Evolutionary conservation across 352 stramenopile genomes (phyloP).

Genomic region (Globisporangium echinulatum): DNA sequence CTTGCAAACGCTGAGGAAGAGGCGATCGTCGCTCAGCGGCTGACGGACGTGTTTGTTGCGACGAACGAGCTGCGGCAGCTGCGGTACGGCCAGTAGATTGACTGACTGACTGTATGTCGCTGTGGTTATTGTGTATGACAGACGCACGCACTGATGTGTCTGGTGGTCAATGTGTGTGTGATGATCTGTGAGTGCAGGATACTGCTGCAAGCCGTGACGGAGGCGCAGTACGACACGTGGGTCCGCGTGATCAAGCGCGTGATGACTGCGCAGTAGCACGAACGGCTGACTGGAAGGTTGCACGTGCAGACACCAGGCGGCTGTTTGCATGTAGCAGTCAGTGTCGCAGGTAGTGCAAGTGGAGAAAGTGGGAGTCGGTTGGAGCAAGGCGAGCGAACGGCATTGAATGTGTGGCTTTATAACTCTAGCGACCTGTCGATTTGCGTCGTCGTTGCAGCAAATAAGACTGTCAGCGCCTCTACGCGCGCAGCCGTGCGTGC

Average conservation of each 20-base stretch:
- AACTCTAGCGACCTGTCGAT: too few relatives aligned
- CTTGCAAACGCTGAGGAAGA: constrained; percentile 18
- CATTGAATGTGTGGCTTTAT: too few relatives aligned
- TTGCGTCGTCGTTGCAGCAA: too few relatives aligned
- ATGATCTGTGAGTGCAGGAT: constrained; percentile 16
- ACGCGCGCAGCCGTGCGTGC: too few relatives aligned
- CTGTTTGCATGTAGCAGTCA: too few relatives aligned
- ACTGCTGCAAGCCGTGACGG: constrained; percentile 47
- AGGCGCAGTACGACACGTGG: constrained; percentile 48
- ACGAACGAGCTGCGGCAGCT: constrained; percentile 36
- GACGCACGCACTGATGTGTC: not conserved
- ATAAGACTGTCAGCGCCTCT: too few relatives aligned
- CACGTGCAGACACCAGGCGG: too few relatives aligned
- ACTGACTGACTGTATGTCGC: not conserved
- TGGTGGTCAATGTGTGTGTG: not conserved
- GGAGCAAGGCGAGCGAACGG: too few relatives aligned
- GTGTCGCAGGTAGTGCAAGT: too few relatives aligned
- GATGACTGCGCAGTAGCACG: constrained; percentile 10
- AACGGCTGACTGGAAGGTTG: too few relatives aligned
- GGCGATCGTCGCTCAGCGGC: constrained; percentile 20
- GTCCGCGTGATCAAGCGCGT: constrained; percentile 28
- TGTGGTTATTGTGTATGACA: not conserved
- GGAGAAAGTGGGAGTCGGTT: too few relatives aligned
- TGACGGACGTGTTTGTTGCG: constrained; percentile 37
- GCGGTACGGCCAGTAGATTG: constrained; percentile 14